A percentile compares a stretch with the other conserved stretches of the same genome.
phyloP scores from a whole-genome alignment of 1,284 basidiomycete species.

The Cutaneotrichosporon cyanovorans region DNA sequence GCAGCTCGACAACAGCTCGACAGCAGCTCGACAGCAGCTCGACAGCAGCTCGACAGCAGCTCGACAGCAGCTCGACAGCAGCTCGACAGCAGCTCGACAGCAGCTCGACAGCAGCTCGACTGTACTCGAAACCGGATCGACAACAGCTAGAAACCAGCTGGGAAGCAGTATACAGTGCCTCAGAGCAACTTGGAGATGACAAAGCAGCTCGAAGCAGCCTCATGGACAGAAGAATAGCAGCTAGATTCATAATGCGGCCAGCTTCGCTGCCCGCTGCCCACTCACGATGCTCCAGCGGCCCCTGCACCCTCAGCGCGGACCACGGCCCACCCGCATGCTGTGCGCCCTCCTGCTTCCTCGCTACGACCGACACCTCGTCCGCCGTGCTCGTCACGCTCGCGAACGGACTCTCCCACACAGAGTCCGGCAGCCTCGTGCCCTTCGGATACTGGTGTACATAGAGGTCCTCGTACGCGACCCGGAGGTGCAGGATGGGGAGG shows the following conservation, averaged over 20 bases:
- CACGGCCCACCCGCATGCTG: conserved; percentile 46
- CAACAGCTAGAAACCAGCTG: no score
- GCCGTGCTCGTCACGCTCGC: conserved; percentile 56
- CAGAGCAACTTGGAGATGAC: no score
- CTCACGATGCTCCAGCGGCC: conserved; percentile 60
- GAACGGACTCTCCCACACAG: conserved; percentile 41
- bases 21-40: no score
- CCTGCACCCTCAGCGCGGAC: conserved; percentile 56
- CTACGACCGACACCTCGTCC: conserved; percentile 58
- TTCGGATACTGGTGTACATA: conserved; percentile 49
- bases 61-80: no score
- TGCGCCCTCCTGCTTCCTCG: conserved; percentile 34
- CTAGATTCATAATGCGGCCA: no score
- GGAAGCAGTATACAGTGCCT: no score
- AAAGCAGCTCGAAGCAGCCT: not conserved
- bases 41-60: no score
- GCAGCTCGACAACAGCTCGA: no score
- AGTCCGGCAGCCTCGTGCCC: conserved; percentile 23
- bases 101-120: no score
- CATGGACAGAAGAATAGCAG: no score
- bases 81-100: no score
- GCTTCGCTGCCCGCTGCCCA: conserved; percentile 1
- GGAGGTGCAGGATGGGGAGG: conserved; percentile 35
- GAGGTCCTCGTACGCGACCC: conserved; percentile 49
- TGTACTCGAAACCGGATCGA: no score